Evolutionary conservation across 352 stramenopile species (phyloP).

Genomic region (Salisapilia sapeloensis): DNA sequence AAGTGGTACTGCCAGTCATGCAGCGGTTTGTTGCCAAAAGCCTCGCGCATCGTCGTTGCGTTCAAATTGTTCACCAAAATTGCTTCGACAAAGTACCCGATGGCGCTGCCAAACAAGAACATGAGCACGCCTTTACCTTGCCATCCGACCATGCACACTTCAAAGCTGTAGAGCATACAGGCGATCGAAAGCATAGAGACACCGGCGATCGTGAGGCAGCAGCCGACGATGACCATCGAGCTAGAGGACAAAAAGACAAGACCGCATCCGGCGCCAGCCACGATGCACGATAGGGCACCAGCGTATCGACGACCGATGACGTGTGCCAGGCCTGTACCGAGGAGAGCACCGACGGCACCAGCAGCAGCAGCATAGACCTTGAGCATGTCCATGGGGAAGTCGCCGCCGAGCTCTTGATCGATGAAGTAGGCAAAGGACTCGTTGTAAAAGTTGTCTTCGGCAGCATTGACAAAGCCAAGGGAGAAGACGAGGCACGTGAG

Average conservation of each 20-base stretch:
- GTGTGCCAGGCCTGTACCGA: constrained; percentile 32
- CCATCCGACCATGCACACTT: constrained; percentile 76
- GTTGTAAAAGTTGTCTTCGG: constrained; percentile 62
- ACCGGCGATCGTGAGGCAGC: constrained; percentile 41
- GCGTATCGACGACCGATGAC: constrained; percentile 42
- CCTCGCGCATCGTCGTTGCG: constrained; percentile 30
- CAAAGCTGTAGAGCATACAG: constrained; percentile 74
- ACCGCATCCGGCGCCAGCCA: constrained; percentile 40
- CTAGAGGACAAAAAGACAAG: constrained; percentile 54
- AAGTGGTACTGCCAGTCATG: constrained; percentile 74
- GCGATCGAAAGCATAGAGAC: constrained; percentile 65
- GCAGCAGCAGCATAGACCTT: constrained; percentile 52
- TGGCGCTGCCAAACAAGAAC: constrained; percentile 46
- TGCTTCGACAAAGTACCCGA: constrained; percentile 68
- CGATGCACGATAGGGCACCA: constrained; percentile 31
- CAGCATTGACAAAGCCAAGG: constrained; percentile 63
- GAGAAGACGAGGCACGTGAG: constrained; percentile 67
- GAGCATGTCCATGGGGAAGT: constrained; percentile 43
- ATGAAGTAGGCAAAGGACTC: constrained; percentile 75
- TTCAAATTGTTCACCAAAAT: constrained; percentile 59
- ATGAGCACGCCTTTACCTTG: constrained; percentile 78
- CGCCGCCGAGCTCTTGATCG: constrained; percentile 18
- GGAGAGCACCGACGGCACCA: constrained; percentile 24
- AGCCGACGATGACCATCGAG: constrained; percentile 45
- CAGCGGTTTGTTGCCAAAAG: constrained; percentile 48